Evolutionary conservation across 441 rosid genomes (phyloP).

Genomic region (Biscutella laevigata): DNA sequence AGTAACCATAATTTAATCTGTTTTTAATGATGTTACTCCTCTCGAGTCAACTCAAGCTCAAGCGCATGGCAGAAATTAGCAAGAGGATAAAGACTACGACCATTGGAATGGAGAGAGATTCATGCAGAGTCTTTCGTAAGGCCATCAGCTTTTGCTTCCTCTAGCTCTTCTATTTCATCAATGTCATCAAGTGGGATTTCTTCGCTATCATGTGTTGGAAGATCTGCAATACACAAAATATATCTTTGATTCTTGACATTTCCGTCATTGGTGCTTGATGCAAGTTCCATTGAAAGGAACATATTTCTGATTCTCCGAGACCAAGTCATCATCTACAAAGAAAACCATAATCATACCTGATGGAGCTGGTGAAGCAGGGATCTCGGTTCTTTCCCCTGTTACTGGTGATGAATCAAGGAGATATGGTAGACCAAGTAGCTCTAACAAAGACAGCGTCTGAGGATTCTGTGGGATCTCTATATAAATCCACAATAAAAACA

Average conservation of each 20-base stretch:
- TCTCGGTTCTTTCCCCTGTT: constrained; percentile 30
- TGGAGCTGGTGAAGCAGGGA: constrained; percentile 28
- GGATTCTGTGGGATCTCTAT: constrained; percentile 60
- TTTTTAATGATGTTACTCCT: too few species aligned
- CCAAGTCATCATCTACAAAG: not conserved
- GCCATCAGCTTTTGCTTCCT: constrained; percentile 30
- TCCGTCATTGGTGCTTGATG: not conserved
- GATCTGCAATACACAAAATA: constrained; percentile 27
- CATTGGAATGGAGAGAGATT: not conserved
- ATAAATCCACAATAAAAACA: not conserved
- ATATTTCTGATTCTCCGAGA: not conserved
- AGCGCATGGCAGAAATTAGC: too few species aligned
- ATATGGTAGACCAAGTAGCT: constrained; percentile 72
- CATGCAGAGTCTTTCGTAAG: constrained; percentile 13
- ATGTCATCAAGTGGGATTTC: constrained; percentile 71
- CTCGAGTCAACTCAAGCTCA: too few species aligned
- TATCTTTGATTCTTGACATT: not conserved
- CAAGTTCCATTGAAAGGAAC: too few species aligned
- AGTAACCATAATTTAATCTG: too few species aligned
- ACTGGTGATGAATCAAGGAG: constrained; percentile 49
- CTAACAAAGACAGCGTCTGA: constrained; percentile 62
- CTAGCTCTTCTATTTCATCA: constrained; percentile 55
- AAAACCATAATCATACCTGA: constrained; percentile 32
- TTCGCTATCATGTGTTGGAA: constrained; percentile 35
- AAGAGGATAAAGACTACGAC: too few species aligned